Evolutionary conservation across 140 eudicot genomes (phyloP), one percentile per base, ranked within the genome.

Genomic region (Flaveria floridana): DNA sequence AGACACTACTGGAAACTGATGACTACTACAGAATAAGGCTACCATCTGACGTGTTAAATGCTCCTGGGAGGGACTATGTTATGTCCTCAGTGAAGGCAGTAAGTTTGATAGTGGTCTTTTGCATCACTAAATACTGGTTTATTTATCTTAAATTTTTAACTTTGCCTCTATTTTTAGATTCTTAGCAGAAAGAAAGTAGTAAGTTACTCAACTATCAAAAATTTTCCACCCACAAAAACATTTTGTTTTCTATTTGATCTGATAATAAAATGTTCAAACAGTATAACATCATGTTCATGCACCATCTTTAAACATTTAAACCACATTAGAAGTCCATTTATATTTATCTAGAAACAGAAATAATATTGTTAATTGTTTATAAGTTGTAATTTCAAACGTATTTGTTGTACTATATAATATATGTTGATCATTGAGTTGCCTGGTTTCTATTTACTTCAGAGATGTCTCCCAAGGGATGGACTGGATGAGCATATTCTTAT

Each of bases 41-140:
- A 50, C 96, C 98, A 18, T 90, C 98, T 30, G 86, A 93, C 28
- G 96, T 93, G 78, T 51, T 93, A 56, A 88, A 80, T 72, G 82
- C 90, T 68, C 89, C 96, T 46, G 98, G 96, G 56, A 93, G 86
- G 76, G 95, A 90, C 76, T 86, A 86, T 56, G 81, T 89, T 50
- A 73, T 90, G 6, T 88, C 98, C 51, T 88, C 93, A 7, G 94
- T 93, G 73, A 93, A 88, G 80, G 96, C 96, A 42, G 97, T 89
- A 82, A 82, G 94, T 80, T 70, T 61, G 11, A 68, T 23, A 74
- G 48, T 34, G 2, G 11, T 26, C 47, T 2, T 68, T 67, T 42
- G 34, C 74, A 53, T 66, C 52, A 41, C 21, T 23, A 56, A 77
- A 63, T 10, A 13, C 37, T 68, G 34, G 23, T 77, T 69, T 53